A percentile compares a stretch with the other conserved stretches of the same genome.
phyloP scores from a whole-genome alignment of 2,329 filamentous ascomycete species.

The Ceratocystis albifundus region DNA sequence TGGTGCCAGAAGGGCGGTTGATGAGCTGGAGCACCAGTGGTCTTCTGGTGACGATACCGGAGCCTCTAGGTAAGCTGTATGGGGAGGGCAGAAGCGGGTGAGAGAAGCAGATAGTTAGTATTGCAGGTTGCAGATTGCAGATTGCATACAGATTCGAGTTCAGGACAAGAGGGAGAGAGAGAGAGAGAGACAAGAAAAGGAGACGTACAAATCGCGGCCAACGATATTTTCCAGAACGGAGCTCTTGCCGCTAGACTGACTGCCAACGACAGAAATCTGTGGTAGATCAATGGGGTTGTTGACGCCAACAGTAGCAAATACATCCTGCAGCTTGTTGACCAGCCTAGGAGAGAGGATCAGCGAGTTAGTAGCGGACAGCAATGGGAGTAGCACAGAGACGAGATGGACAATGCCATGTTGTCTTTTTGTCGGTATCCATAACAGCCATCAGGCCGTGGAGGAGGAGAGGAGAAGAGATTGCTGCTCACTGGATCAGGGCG shows the following conservation, averaged over 20 bases:
- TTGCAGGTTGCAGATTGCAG: conserved; percentile 4
- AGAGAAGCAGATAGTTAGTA: conserved; percentile 23
- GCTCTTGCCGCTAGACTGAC: conserved; percentile 98
- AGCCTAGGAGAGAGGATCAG: conserved; percentile 40
- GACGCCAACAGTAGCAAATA: conserved; percentile 94
- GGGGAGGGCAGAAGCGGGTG: conserved; percentile 26
- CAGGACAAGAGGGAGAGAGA: conserved; percentile 7
- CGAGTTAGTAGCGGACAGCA: conserved; percentile 22
- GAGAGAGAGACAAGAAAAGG: conserved; percentile 22
- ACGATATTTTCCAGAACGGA: conserved; percentile 98
- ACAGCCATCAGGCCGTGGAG: neutral
- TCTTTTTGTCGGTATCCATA: neutral
- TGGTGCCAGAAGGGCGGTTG: conserved; percentile 67
- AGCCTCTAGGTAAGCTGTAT: conserved; percentile 83
- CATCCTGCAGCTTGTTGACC: conserved; percentile 99
- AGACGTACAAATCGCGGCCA: conserved; percentile 86
- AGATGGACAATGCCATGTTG: neutral
- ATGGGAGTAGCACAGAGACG: neutral
- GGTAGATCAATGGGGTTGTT: conserved; percentile 98
- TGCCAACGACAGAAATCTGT: conserved; percentile 95
- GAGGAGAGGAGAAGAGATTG: conserved; percentile 18
- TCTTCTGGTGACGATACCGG: conserved; percentile 91
- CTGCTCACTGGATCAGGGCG: conserved; percentile 49
- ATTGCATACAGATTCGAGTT: no score
- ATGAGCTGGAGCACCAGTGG: conserved; percentile 96